Base-by-base conservation (phyloP, 2,329 filamentous ascomycete species). In the Coniochaeta ligniaria region DNA sequence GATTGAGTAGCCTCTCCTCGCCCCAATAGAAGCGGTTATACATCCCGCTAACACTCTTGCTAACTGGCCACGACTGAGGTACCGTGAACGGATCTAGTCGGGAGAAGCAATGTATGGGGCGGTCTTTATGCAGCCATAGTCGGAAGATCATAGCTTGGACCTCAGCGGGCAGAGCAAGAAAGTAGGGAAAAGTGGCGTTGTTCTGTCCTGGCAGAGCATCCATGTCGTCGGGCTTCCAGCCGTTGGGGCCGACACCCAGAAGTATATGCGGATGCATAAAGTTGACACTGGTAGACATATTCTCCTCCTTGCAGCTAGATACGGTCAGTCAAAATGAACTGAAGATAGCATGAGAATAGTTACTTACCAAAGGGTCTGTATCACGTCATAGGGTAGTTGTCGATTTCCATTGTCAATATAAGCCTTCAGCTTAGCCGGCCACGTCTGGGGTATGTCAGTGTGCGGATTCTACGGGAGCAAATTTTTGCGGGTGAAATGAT, bases 1-100 rank as follows among this genome's bases (percentile, higher is more conserved):
- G 65, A 35, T 62, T 74, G 71, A 73, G 62, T 1, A 61, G 26
- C 1, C 50, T 20, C 12, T 62, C n/a, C 11, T 62, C 17, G 60
- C 77, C 65, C 7, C 77, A 68, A 28, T 78, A 75, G 52, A 83
- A 80, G 1, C 74, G 69, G 24, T 72, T 72, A 0, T 71, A 66
- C 0, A 78, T 71, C 1, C 68, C 65, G 8, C 63, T 68, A 7
- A 1, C 60, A 9, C 11, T 41, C 2, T 52, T 52, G 24, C 6
- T n/a, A 31, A 1, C 38, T 24, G 62, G 58, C 6, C 61, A 59
- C 26, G 62, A 35, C 56, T 64, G 6, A 6, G 71, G 73, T 0
- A 65, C 60, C 1, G 67, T 60, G 6, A 63, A 66, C 0, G 69
- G 71, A 35, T 82, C 80, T 0, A 82, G 68, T 0, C 80, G 71